Percentiles rank a stretch among this genome's conserved stretches.
Evolutionary conservation across 805 yeast genomes (phyloP).

Genomic region (Millerozyma acaciae): DNA sequence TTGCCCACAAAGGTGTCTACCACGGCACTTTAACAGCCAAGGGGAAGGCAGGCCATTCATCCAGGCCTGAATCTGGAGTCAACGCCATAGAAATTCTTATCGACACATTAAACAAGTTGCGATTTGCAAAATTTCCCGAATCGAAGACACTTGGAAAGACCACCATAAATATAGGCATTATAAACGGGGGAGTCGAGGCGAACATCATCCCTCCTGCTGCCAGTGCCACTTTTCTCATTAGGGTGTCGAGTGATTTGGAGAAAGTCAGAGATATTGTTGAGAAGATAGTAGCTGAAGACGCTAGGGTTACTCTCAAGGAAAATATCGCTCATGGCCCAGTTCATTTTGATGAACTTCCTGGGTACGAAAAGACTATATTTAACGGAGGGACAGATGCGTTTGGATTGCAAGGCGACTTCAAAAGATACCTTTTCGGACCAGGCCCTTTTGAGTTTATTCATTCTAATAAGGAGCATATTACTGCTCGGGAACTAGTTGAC

Average conservation of each 20-base stretch:
- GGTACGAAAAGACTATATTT: constrained; percentile 31
- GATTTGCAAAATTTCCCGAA: constrained; percentile 43
- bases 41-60: constrained; percentile 65
- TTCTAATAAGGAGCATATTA: not conserved
- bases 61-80: constrained; percentile 66
- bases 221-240: constrained; percentile 43
- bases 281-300: constrained; percentile 26
- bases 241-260: constrained; percentile 50
- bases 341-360: constrained; percentile 4
- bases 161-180: constrained; percentile 57
- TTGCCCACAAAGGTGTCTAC: constrained; percentile 65
- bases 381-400: constrained; percentile 48
- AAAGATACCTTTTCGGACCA: constrained; percentile 61
- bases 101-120: constrained; percentile 45
- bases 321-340: constrained; percentile 6
- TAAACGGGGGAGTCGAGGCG: constrained; percentile 60
- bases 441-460: constrained; percentile 27
- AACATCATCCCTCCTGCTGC: constrained; percentile 65
- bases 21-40: constrained; percentile 37
- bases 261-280: constrained; percentile 34
- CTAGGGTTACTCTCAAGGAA: constrained; percentile 18
- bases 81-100: constrained; percentile 57
- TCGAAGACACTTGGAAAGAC: constrained; percentile 55
- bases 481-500: not conserved
- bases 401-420: constrained; percentile 17